Evolutionary conservation across 169 alveolate species (phyloP).

Genomic region (Eimeria praecox): DNA sequence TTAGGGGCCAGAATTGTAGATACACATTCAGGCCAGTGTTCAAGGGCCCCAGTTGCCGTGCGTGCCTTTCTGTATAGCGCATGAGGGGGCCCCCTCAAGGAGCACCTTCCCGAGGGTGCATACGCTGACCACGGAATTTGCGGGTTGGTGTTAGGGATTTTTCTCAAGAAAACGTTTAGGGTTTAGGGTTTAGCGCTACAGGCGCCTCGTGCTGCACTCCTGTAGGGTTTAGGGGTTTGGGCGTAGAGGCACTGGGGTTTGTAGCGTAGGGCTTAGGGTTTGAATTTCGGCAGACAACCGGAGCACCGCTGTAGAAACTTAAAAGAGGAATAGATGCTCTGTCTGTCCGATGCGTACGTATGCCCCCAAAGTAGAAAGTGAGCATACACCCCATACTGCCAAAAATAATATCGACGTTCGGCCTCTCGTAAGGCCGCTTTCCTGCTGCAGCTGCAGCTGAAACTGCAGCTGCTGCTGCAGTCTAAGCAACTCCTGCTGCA

Average conservation of each 20-base stretch:
- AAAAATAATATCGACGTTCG: not conserved
- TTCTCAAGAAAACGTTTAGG: not conserved
- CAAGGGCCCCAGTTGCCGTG: not conserved
- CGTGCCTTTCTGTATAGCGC: not conserved
- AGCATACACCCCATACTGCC: constrained; percentile 33
- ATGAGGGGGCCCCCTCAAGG: not conserved
- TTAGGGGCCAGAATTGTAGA: not conserved
- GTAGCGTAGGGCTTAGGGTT: not conserved
- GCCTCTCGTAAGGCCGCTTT: not conserved
- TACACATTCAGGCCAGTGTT: too few relatives aligned
- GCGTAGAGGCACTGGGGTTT: not conserved
- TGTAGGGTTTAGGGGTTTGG: not conserved
- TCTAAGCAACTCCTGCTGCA: not conserved
- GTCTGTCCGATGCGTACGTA: not conserved
- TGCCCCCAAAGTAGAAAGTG: not conserved
- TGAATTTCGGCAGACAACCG: too few relatives aligned
- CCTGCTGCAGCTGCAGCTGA: not conserved
- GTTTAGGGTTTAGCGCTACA: constrained; percentile 13
- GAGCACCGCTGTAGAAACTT: not conserved
- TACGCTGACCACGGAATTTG: not conserved
- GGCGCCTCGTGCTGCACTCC: not conserved
- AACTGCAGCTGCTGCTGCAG: not conserved
- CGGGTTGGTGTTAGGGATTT: not conserved
- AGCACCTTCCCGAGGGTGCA: not conserved
- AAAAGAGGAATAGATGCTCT: not conserved